phyloP scores from a whole-genome alignment of 2,329 filamentous ascomycete species.

The Hypoxylon sp. region DNA sequence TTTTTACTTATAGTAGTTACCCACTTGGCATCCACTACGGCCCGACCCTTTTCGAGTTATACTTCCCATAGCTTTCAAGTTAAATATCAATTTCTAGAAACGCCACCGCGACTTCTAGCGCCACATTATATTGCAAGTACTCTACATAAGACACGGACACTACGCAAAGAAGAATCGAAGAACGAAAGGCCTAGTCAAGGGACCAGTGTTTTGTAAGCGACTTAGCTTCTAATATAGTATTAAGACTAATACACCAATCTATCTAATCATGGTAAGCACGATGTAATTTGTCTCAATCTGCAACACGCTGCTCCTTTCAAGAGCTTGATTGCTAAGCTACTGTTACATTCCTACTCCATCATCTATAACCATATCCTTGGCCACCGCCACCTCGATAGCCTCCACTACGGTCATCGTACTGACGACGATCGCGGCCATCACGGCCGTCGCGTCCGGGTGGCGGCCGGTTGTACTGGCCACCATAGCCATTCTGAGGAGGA shows the following conservation, averaged over 20 bases:
- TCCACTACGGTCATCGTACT: constrained; percentile 24
- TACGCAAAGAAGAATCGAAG: neutral
- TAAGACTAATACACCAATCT: neutral
- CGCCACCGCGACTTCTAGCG: neutral
- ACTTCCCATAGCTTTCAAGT: constrained; percentile 2
- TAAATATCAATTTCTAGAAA: constrained; percentile 11
- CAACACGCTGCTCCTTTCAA: constrained; percentile 1
- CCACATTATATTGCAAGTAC: neutral
- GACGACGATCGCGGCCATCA: constrained; percentile 44
- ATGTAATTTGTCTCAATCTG: constrained; percentile 1
- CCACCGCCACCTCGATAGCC: constrained; percentile 38
- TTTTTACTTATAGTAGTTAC: constrained; percentile 12
- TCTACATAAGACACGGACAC: neutral
- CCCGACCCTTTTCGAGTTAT: constrained; percentile 25
- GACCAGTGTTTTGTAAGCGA: neutral
- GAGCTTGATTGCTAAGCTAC: constrained; percentile 1
- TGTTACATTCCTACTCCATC: constrained; percentile 12
- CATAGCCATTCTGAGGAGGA: constrained; percentile 46
- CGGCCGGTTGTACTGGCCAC: constrained; percentile 49
- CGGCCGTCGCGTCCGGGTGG: constrained; percentile 46
- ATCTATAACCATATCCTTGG: constrained; percentile 25
- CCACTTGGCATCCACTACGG: constrained; percentile 33
- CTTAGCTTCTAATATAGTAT: neutral
- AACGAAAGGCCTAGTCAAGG: neutral
- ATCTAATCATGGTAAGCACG: constrained; percentile 1